These are phyloP conservation scores for Podospora fimiseda DNA, from an alignment of 495 filamentous ascomycete genomes.

Conservation along the genomic window DNA sequence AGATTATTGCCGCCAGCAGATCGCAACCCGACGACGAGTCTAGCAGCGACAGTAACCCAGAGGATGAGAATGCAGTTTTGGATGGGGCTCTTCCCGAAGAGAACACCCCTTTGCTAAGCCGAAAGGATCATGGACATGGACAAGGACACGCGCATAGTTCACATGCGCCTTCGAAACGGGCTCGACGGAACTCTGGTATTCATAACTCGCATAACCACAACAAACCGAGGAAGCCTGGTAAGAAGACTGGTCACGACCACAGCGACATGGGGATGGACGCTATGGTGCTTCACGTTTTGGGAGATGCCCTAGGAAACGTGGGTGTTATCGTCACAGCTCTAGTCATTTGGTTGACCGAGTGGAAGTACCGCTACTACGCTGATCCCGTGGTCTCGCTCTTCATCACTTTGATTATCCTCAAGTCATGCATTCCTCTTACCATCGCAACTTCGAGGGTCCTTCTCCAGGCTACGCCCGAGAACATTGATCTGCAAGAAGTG, in stretches of 20 bases:
- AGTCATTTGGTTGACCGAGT: slow-evolving; percentile 79
- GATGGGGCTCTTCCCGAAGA: slow-evolving; percentile 31
- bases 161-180: slow-evolving; percentile 19
- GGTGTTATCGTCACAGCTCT: slow-evolving; percentile 92
- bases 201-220: slow-evolving; percentile 74
- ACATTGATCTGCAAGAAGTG: slow-evolving; percentile 82
- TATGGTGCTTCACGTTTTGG: slow-evolving; percentile 92
- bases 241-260: slow-evolving; percentile 67
- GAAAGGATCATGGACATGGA: slow-evolving; percentile 5
- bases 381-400: slow-evolving; percentile 93
- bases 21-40: slow-evolving; percentile 43
- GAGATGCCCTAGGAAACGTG: slow-evolving; percentile 93
- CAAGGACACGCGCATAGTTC: slow-evolving; percentile 20
- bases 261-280: slow-evolving; percentile 95
- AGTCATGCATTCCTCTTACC: slow-evolving; percentile 85
- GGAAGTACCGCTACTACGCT: slow-evolving; percentile 60
- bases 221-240: slow-evolving; percentile 60
- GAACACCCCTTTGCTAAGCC: slow-evolving; percentile 38
- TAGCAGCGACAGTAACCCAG: slow-evolving; percentile 43
- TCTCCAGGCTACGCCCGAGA: slow-evolving; percentile 83
- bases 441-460: slow-evolving; percentile 90
- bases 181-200: slow-evolving; percentile 35
- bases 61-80: slow-evolving; percentile 35
- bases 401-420: slow-evolving; percentile 91
- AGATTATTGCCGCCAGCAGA: slow-evolving; percentile 73